Conservation (phyloP, 441 rosid genomes). For the Cnidoscolus chayamansa region DNA sequence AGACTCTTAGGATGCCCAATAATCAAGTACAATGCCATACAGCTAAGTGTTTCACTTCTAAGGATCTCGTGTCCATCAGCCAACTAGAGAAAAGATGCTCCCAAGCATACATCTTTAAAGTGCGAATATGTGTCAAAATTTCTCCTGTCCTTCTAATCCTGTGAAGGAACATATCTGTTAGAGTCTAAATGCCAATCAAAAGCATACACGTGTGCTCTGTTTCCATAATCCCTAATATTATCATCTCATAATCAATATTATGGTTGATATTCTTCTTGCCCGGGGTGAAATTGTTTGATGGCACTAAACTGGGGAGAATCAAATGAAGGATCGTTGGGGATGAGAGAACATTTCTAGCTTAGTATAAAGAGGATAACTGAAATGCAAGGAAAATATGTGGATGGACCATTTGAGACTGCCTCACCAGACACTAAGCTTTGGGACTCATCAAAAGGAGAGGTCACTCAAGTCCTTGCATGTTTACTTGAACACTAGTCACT, state of each 20-base stretch:
- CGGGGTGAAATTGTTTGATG: neutral
- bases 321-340: neutral
- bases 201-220: neutral
- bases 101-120: conserved; percentile 92
- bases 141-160: conserved; percentile 94
- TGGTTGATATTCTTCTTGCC: neutral
- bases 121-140: conserved; percentile 74
- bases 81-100: conserved; percentile 77
- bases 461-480: neutral
- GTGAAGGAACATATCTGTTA: conserved; percentile 27
- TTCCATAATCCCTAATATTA: neutral
- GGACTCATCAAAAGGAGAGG: neutral
- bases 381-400: neutral
- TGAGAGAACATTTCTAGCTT: neutral
- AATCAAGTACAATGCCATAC: conserved; percentile 40
- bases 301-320: neutral
- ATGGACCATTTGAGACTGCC: neutral
- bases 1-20: conserved; percentile 7
- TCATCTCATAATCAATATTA: neutral
- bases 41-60: conserved; percentile 81
- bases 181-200: conserved; percentile 9
- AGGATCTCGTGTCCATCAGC: conserved; percentile 74
- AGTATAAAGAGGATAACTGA: neutral
- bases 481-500: neutral
- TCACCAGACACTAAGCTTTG: neutral